Conservation (phyloP, 768 basidiomycete species). For the Podaxis rugospora region DNA sequence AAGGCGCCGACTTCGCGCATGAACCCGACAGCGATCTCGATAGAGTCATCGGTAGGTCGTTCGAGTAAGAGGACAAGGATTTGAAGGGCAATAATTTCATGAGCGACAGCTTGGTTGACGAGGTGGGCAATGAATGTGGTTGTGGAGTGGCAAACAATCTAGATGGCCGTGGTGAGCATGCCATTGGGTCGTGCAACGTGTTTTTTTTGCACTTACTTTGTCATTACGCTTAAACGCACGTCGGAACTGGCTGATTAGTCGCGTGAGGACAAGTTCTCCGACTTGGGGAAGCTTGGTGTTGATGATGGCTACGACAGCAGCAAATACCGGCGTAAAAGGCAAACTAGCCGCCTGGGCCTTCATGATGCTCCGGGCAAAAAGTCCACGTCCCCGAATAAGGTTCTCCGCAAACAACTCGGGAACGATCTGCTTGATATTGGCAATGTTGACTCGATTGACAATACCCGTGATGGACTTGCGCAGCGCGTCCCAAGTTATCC, state of each 20-base stretch:
- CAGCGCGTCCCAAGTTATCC: conserved; percentile 95
- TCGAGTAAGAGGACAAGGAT: conserved; percentile 95
- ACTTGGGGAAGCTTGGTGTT: conserved; percentile 97
- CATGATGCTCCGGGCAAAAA: conserved; percentile 95
- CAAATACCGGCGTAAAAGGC: conserved; percentile 97
- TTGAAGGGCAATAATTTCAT: conserved; percentile 92
- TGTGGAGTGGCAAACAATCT: conserved; percentile 92
- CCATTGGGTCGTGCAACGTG: not conserved
- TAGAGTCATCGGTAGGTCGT: conserved; percentile 93
- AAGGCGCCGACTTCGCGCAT: conserved; percentile 97
- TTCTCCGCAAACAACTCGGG: conserved; percentile 93
- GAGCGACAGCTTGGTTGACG: conserved; percentile 89
- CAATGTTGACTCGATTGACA: conserved; percentile 96
- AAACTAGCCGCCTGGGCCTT: conserved; percentile 96
- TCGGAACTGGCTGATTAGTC: conserved; percentile 93
- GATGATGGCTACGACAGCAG: conserved; percentile 89
- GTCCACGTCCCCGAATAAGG: conserved; percentile 86
- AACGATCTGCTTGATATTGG: conserved; percentile 92
- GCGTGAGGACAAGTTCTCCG: conserved; percentile 84
- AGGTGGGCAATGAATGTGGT: conserved; percentile 90
- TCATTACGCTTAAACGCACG: conserved; percentile 95
- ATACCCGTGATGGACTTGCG: conserved; percentile 98
- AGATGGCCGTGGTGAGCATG: not conserved
- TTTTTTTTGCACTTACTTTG: conserved; percentile 58
- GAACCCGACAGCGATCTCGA: conserved; percentile 97